Base-by-base conservation (phyloP, 805 yeast species). In the Wickerhamomyces alni region DNA sequence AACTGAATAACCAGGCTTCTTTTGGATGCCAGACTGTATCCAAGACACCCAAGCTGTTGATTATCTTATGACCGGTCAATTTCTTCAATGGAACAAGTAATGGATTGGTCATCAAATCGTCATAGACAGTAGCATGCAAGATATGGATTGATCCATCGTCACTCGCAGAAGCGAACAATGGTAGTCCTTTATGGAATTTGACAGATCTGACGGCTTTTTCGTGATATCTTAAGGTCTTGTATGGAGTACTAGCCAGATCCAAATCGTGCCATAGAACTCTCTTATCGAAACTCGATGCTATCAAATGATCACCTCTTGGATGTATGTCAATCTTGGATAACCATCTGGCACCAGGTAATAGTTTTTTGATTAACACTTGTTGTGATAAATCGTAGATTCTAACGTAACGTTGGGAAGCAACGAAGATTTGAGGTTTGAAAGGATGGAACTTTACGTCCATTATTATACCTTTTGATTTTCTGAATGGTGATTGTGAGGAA, bases 371-470 rank as follows among this genome's bases (percentile, higher is more conserved):
- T 48, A 93, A 63, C 17, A 74, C 76, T 69, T 93, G 99, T 54
- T 81, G 85, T 21, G 94, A 77, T 54, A 93, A 74, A 61, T 93
- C 96, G 63, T 93, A 93, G 39, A 93, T 77, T 51, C 96, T 80
- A 47, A 93, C 75, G 51, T 88, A 86, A 57, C 98, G 76, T 68
- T 93, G 99, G 10, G 96, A 85, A 52, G 91, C 88, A 37, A 93
- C 98, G 55, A 86, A 85, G 45, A 93, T 72, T 58, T 87, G 94
- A 18, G 99, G 99, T 56, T 86, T 82, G 67, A 85, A 82, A 24
- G 99, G 99, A 64, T 93, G 99, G 79, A 93, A 93, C 62, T 83
- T 84, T 46, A 96, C 97, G 60, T 88, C 95, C 82, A 88, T 88
- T 34, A 89, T 82, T 46, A 91, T 82, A 50, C 99, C 99, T 67